A percentile compares a stretch with the other conserved stretches of the same genome.
These are phyloP conservation scores for Erodium trifolium DNA, from an alignment of 441 rosid species.

Conservation along the genomic window DNA sequence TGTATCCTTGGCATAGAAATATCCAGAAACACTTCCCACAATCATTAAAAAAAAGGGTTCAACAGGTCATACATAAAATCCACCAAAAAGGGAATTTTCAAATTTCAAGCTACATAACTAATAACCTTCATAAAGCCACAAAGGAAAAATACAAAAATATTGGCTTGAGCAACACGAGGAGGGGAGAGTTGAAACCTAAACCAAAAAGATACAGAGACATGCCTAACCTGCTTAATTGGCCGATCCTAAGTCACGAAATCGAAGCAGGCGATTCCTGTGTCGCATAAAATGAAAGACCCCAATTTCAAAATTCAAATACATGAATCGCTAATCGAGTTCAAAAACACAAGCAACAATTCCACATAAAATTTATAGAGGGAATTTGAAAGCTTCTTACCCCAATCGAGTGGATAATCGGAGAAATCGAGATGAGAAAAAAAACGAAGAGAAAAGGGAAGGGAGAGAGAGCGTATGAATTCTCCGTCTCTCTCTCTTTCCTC, in stretches of 20 bases:
- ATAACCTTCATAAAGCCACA: neutral
- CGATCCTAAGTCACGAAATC: constrained; percentile 21
- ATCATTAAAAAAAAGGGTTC: too few species aligned
- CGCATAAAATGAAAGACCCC: neutral
- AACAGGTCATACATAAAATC: neutral
- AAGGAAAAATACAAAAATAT: too few species aligned
- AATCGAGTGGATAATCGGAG: constrained; percentile 11
- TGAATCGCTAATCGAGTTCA: neutral
- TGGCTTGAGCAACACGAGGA: neutral
- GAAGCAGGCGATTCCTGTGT: constrained; percentile 20
- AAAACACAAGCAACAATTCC: neutral
- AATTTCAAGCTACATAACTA: neutral
- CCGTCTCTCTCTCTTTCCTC: neutral
- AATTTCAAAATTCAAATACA: neutral
- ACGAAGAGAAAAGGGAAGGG: constrained; percentile 2
- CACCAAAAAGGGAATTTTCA: neutral
- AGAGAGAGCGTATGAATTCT: constrained; percentile 7
- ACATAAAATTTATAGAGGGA: neutral
- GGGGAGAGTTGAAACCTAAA: neutral
- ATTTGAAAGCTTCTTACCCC: neutral
- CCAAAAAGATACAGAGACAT: neutral
- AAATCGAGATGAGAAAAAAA: constrained; percentile 11
- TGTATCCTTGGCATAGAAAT: neutral
- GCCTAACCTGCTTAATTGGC: constrained; percentile 19
- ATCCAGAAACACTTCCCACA: neutral